Evolutionary conservation across 495 filamentous ascomycete genomes (phyloP).

Genomic region (Neurospora sp.): DNA sequence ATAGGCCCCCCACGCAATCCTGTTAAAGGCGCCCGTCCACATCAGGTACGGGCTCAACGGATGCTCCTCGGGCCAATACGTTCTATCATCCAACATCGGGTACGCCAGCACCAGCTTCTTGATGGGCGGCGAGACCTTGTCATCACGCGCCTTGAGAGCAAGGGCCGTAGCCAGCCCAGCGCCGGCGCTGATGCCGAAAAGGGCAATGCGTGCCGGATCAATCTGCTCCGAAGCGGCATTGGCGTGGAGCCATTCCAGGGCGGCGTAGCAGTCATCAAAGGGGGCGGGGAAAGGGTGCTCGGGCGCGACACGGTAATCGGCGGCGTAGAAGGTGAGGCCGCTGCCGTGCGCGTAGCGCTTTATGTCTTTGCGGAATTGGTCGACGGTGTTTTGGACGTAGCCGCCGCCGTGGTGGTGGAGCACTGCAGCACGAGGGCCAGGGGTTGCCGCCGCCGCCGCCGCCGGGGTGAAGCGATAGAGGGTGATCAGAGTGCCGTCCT

Average conservation of each 20-base stretch:
- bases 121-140: slow-evolving; percentile 15
- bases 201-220: slow-evolving; percentile 26
- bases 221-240: slow-evolving; percentile 18
- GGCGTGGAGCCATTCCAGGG: slow-evolving; percentile 20
- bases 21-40: slow-evolving; percentile 26
- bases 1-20: slow-evolving; percentile 23
- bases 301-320: slow-evolving; percentile 33
- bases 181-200: slow-evolving; percentile 31
- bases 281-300: slow-evolving; percentile 25
- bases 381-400: slow-evolving; percentile 21
- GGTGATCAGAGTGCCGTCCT: slow-evolving; percentile 14
- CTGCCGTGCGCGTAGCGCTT: slow-evolving; percentile 13
- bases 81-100: slow-evolving; percentile 36
- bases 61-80: slow-evolving; percentile 9
- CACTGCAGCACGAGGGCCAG: slow-evolving; percentile 14
- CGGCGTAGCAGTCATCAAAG: slow-evolving; percentile 26
- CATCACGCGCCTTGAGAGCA: slow-evolving; percentile 26
- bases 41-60: slow-evolving; percentile 18
- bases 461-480: slow-evolving; percentile 14
- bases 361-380: slow-evolving; percentile 8
- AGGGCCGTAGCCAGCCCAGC: slow-evolving; percentile 27
- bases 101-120: slow-evolving; percentile 24
- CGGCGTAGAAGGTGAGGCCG: slow-evolving; percentile 20
- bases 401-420: slow-evolving; percentile 33
- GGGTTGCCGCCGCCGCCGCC: neutral